phyloP scores from a whole-genome alignment of 305 asterid species.

The Fraxinus platypoda region DNA sequence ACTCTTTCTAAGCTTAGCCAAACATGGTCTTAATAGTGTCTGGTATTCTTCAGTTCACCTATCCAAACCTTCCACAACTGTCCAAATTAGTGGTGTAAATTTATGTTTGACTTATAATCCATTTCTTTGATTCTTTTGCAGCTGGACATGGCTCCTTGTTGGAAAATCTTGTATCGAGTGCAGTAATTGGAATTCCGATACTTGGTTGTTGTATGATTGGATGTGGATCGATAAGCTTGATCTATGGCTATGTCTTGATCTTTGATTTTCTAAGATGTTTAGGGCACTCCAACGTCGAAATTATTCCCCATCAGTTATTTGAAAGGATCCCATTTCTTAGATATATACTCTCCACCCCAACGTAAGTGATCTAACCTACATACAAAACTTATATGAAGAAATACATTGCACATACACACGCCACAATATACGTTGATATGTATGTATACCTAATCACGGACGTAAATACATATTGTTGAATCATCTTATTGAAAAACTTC shows the following conservation, averaged over 20 bases:
- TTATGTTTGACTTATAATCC: neutral
- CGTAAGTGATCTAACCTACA: constrained; percentile 45
- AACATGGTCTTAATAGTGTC: neutral
- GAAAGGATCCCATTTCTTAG: constrained; percentile 52
- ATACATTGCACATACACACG: neutral
- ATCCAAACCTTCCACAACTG: neutral
- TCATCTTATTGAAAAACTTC: too few species aligned
- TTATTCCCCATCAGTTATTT: constrained; percentile 69
- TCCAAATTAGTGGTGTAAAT: neutral
- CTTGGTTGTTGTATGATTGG: constrained; percentile 57
- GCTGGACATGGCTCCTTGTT: constrained; percentile 76
- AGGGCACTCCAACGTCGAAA: constrained; percentile 80
- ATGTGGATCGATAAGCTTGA: constrained; percentile 62
- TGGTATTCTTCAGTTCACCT: neutral
- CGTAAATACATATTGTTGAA: too few species aligned
- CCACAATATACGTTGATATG: neutral
- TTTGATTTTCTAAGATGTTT: constrained; percentile 77
- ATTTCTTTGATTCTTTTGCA: constrained; percentile 26
- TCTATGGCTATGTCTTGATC: constrained; percentile 55
- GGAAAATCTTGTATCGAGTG: constrained; percentile 59
- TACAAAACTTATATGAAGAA: neutral
- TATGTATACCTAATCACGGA: neutral
- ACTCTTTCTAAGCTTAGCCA: neutral
- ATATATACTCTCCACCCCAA: constrained; percentile 72
- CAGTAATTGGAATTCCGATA: constrained; percentile 66